phyloP scores from a whole-genome alignment of 495 filamentous ascomycete genomes.

The Aspergillus leporis region DNA sequence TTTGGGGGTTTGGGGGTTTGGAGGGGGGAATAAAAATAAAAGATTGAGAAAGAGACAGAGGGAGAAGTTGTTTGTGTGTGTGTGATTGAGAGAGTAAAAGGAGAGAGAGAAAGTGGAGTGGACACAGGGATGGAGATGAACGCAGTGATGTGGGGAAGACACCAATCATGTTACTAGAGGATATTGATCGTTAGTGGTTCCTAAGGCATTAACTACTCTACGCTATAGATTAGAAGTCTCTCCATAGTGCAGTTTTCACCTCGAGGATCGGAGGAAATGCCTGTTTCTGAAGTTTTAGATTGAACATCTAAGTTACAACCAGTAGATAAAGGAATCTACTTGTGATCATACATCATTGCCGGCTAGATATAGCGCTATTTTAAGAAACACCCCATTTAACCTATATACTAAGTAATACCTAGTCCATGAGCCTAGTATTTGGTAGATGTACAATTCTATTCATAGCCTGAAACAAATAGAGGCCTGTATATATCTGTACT shows the following conservation, averaged over 20 bases:
- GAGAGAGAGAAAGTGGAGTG: slow-evolving; percentile 11
- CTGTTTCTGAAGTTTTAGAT: not conserved
- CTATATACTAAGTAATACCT: too few relatives aligned
- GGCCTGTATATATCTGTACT: not conserved
- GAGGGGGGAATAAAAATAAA: not conserved
- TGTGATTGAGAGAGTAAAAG: slow-evolving; percentile 1
- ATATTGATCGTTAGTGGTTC: slow-evolving; percentile 1
- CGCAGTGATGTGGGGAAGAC: slow-evolving; percentile 18
- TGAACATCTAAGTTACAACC: not conserved
- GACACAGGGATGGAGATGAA: slow-evolving; percentile 17
- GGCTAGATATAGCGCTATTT: too few relatives aligned
- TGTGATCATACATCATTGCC: too few relatives aligned
- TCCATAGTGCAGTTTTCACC: not conserved
- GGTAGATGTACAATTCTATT: too few relatives aligned
- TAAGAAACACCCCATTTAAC: too few relatives aligned
- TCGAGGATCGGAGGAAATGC: not conserved
- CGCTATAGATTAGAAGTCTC: too few relatives aligned
- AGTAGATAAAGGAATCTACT: too few relatives aligned
- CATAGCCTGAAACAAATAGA: not conserved
- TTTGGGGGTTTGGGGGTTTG: too few relatives aligned
- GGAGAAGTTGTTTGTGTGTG: not conserved
- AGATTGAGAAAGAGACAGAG: slow-evolving; percentile 4
- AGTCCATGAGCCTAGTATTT: too few relatives aligned
- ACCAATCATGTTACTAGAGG: not conserved
- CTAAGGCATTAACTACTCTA: not conserved